phyloP scores from a whole-genome alignment of 2,329 filamentous ascomycete species.

The Aspergillus ochraceoroseus region DNA sequence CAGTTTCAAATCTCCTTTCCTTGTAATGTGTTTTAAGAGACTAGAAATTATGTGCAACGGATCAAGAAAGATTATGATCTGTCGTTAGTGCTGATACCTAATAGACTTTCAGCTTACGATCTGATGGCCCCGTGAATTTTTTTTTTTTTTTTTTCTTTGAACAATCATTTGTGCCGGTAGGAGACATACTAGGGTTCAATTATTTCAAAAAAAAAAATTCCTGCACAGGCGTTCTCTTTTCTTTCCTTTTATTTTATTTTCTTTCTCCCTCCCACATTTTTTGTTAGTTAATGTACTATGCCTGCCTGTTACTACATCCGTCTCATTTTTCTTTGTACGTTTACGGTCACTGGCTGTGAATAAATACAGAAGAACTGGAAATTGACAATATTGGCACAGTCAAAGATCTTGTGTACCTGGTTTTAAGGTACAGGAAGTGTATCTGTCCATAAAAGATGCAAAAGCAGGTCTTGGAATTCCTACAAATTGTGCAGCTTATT shows the following conservation, averaged over 20 bases:
- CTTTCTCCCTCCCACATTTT: too few species aligned
- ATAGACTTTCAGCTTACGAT: conserved; percentile 28
- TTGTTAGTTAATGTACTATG: too few species aligned
- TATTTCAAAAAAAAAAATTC: too few species aligned
- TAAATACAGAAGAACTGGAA: conserved; percentile 4
- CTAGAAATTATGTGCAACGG: conserved; percentile 29
- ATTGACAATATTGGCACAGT: conserved; percentile 5
- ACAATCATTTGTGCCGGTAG: neutral
- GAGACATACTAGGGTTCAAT: neutral
- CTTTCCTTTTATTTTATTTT: neutral
- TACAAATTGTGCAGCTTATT: too few species aligned
- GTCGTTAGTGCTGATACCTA: conserved; percentile 29
- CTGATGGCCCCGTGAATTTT: conserved; percentile 18
- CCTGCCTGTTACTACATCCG: too few species aligned
- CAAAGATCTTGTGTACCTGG: neutral
- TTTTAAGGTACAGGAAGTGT: neutral
- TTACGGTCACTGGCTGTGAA: neutral
- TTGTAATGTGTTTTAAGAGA: conserved; percentile 16
- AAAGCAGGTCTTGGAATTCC: too few species aligned
- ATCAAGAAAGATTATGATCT: conserved; percentile 26
- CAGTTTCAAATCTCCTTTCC: conserved; percentile 3
- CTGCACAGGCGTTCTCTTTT: neutral
- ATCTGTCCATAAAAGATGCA: neutral
- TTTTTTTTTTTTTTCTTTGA: conserved; percentile 9
- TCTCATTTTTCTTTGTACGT: neutral